These are phyloP conservation scores for Phialophora chinensis DNA, from an alignment of 2,329 filamentous ascomycete genomes.

Conservation along the genomic window DNA sequence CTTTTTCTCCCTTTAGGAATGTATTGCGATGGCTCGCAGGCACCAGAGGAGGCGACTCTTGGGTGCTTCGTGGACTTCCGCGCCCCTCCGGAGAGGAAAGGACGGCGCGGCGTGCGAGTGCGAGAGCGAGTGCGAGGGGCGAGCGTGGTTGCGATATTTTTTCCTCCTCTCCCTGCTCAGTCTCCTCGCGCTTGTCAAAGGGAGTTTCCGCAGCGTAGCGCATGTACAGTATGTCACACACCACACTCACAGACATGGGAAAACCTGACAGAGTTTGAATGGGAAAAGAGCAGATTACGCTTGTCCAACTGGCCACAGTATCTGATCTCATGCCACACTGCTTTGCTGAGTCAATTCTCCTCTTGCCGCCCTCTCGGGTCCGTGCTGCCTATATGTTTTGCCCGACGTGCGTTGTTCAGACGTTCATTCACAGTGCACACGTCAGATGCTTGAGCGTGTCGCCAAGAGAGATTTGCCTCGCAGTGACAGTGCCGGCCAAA, in stretches of 20 bases:
- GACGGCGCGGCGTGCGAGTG: neutral
- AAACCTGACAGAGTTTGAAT: neutral
- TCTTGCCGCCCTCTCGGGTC: neutral
- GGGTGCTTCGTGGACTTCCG: neutral
- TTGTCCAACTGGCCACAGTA: neutral
- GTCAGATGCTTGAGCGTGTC: constrained; percentile 30
- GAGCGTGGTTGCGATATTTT: neutral
- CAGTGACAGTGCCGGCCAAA: constrained; percentile 1
- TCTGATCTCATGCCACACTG: neutral
- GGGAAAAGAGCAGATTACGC: neutral
- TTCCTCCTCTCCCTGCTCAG: neutral
- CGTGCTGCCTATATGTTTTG: constrained; percentile 22
- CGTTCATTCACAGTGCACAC: constrained; percentile 35
- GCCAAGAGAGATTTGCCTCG: constrained; percentile 16
- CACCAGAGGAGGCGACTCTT: constrained; percentile 3
- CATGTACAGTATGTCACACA: no score
- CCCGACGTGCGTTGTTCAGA: constrained; percentile 8
- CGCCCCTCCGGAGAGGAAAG: neutral
- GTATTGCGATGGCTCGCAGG: neutral
- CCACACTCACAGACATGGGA: no score
- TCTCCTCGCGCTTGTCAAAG: neutral
- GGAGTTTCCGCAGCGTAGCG: no score
- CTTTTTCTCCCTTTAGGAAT: neutral
- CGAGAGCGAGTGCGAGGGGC: neutral
- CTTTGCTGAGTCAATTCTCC: constrained; percentile 11